Percentiles rank a stretch among this genome's conserved stretches.
phyloP scores from a whole-genome alignment of 2,329 filamentous ascomycete species.

The Diaporthe vaccinii region DNA sequence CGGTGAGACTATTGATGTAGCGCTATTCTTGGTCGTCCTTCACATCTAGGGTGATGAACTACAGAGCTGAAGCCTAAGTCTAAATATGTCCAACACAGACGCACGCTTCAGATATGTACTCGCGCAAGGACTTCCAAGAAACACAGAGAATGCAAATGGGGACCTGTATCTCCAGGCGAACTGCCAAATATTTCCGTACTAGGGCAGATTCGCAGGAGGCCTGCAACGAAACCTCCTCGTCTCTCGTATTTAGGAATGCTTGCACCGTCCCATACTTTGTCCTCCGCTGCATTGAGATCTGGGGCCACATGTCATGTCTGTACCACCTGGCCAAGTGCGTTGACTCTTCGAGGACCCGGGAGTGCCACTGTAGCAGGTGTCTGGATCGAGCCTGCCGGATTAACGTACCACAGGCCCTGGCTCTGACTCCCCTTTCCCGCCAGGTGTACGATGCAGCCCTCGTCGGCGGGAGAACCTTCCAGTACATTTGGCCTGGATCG shows the following conservation, averaged over 20 bases:
- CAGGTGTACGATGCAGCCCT: background rate
- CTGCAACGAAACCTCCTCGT: background rate
- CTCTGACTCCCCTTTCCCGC: background rate
- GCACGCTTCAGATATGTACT: background rate
- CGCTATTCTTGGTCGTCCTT: background rate
- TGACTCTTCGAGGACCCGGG: background rate
- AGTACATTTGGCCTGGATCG: background rate
- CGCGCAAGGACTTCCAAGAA: background rate
- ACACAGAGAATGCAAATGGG: background rate
- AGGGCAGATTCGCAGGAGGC: background rate
- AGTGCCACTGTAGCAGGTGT: background rate
- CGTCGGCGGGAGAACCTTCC: background rate
- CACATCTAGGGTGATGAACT: background rate
- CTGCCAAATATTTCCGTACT: background rate
- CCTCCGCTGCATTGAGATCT: background rate
- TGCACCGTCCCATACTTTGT: background rate
- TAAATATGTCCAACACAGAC: background rate
- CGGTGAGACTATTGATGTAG: background rate
- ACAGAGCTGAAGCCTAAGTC: background rate
- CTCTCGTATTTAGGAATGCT: background rate
- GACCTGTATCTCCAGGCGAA: background rate
- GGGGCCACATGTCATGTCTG: background rate
- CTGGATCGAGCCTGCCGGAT: constrained; percentile 16
- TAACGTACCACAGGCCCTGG: background rate
- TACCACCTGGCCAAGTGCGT: constrained; percentile 14